Evolutionary conservation across 108 stramenopile genomes (phyloP).

Genomic region (Mayamaea pseudoterrestris): DNA sequence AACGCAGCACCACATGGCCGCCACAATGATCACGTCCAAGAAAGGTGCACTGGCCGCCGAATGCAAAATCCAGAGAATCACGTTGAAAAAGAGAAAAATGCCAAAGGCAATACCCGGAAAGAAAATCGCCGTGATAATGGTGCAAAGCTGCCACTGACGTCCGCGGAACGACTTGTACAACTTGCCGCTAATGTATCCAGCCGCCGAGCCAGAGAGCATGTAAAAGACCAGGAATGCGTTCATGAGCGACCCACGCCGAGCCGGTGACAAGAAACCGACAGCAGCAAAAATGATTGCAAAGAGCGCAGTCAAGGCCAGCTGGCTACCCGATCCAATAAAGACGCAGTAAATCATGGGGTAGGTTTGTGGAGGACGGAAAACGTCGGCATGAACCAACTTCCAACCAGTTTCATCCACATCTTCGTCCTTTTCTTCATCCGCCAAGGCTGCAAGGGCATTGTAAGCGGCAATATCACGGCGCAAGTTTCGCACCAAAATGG

Average conservation of each 20-base stretch:
- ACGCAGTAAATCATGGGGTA: conserved; percentile 95
- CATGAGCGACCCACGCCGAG: conserved; percentile 89
- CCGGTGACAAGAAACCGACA: conserved; percentile 88
- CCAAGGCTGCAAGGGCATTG: conserved; percentile 78
- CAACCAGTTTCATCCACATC: conserved; percentile 88
- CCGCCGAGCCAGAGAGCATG: conserved; percentile 80
- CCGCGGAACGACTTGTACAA: conserved; percentile 94
- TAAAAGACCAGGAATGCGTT: conserved; percentile 81
- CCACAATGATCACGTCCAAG: conserved; percentile 83
- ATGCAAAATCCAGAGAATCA: conserved; percentile 73
- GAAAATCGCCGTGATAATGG: conserved; percentile 76
- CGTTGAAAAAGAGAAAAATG: conserved; percentile 84
- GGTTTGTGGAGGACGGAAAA: conserved; percentile 94
- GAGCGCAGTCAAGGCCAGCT: conserved; percentile 52
- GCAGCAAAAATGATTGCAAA: conserved; percentile 77
- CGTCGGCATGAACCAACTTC: conserved; percentile 99
- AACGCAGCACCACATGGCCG: conserved; percentile 97
- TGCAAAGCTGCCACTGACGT: conserved; percentile 89
- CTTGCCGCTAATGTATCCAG: conserved; percentile 80
- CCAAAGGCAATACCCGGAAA: conserved; percentile 85
- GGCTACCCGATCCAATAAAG: conserved; percentile 88
- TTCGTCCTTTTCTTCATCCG: conserved; percentile 89
- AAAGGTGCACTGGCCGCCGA: conserved; percentile 93
- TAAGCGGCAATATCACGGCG: conserved; percentile 92
- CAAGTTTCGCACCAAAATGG: conserved; percentile 92